phyloP scores from a whole-genome alignment of 345 rosid genomes.

The Pseudoturritis turrita region DNA sequence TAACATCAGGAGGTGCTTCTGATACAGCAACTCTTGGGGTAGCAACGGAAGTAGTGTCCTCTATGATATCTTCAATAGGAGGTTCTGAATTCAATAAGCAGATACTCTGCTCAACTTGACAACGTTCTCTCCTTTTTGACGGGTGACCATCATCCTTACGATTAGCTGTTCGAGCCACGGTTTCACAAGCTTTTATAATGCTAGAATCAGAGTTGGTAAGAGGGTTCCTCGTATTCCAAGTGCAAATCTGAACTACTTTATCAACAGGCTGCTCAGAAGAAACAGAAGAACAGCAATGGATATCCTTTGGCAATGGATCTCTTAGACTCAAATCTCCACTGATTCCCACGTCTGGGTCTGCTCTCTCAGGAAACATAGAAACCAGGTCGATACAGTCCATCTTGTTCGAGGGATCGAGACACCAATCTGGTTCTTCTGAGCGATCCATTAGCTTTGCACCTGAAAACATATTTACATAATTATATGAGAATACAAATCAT shows the following conservation, averaged over 20 bases:
- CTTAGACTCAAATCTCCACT: not conserved
- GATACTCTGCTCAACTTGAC: conserved; percentile 8
- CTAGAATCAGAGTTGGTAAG: conserved; percentile 1
- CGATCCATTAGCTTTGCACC: conserved; percentile 18
- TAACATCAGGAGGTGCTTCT: not conserved
- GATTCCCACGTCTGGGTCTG: not conserved
- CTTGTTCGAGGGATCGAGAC: not conserved
- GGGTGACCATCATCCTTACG: not conserved
- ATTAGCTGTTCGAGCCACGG: not conserved
- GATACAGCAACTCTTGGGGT: not conserved
- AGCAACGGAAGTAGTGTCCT: not conserved
- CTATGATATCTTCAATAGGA: not conserved
- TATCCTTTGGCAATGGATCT: conserved; percentile 1
- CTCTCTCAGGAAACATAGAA: conserved; percentile 1
- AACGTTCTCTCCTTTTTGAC: not conserved
- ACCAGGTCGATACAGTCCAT: not conserved
- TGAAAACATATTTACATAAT: not conserved
- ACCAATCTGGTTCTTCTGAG: conserved; percentile 20
- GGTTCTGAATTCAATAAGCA: conserved; percentile 2
- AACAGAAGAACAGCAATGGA: not conserved
- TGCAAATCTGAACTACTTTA: not conserved
- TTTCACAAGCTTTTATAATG: conserved; percentile 18
- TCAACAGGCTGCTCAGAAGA: not conserved
- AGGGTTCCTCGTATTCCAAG: conserved; percentile 1
- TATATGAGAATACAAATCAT: not conserved